These are phyloP conservation scores for Fusarium robinianum DNA, from an alignment of 2,329 filamentous ascomycete species.

Conservation along the genomic window DNA sequence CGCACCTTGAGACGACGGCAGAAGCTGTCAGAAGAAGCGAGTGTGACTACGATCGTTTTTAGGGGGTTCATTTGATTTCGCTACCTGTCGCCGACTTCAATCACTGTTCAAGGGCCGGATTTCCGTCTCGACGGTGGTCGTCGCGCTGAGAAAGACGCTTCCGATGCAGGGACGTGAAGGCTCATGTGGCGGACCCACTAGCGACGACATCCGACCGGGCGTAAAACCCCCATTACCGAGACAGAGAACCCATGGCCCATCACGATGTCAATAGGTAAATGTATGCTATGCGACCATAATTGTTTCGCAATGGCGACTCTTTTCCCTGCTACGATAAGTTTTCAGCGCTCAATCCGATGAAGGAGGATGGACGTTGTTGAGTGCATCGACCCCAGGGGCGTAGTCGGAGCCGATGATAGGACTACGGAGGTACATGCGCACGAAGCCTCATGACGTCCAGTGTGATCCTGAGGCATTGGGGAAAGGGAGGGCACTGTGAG, in stretches of 20 bases:
- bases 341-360: too few species aligned
- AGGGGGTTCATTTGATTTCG: background rate
- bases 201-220: constrained; percentile 42
- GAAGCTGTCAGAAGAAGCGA: background rate
- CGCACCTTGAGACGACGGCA: constrained; percentile 20
- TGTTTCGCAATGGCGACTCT: too few species aligned
- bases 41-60: background rate
- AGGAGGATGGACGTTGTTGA: too few species aligned
- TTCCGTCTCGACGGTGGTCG: constrained; percentile 15
- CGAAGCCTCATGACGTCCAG: constrained; percentile 6
- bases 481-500: constrained; percentile 9
- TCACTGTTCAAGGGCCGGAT: constrained; percentile 4
- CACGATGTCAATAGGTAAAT: too few species aligned
- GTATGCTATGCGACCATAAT: too few species aligned
- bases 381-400: too few species aligned
- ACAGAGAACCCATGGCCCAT: constrained; percentile 21
- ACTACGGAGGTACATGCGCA: too few species aligned
- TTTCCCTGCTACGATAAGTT: too few species aligned
- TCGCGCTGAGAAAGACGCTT: constrained; percentile 24
- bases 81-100: background rate
- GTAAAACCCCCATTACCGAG: constrained; percentile 34
- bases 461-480: too few species aligned
- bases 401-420: too few species aligned
- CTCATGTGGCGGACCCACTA: constrained; percentile 40
- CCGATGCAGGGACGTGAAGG: constrained; percentile 33